phyloP scores from a whole-genome alignment of 331 rosid genomes.

The Malus hybrid region DNA sequence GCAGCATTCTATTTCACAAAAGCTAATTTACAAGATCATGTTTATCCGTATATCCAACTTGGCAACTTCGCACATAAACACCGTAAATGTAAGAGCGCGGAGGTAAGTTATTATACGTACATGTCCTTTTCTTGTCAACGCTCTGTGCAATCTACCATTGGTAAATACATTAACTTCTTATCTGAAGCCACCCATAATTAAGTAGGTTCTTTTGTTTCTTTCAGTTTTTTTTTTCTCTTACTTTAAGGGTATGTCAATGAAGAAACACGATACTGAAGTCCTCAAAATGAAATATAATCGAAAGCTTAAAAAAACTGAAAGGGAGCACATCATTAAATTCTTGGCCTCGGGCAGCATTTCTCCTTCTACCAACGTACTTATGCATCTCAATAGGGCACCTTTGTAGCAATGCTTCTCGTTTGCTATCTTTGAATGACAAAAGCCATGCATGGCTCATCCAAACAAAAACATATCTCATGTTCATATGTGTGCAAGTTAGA shows the following conservation, averaged over 20 bases:
- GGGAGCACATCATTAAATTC: background rate
- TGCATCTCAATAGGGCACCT: background rate
- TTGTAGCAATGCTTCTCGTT: background rate
- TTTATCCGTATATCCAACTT: background rate
- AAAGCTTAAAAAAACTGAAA: background rate
- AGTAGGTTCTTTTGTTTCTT: background rate
- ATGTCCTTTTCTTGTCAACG: background rate
- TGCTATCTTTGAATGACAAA: slow-evolving; percentile 1
- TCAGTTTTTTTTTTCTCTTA: background rate
- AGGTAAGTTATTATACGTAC: background rate
- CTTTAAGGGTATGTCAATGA: background rate
- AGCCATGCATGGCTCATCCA: background rate
- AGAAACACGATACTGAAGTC: slow-evolving; percentile 1
- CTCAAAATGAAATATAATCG: background rate
- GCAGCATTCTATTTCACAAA: no score
- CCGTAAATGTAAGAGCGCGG: background rate
- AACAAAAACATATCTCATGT: background rate
- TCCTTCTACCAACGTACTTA: background rate
- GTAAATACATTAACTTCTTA: background rate
- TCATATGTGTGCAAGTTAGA: background rate
- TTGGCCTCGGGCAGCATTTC: background rate
- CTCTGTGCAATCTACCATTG: background rate
- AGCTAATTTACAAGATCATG: background rate
- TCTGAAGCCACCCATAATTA: background rate
- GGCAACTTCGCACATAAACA: background rate